These are phyloP conservation scores for Populus nigra DNA, from an alignment of 345 rosid species.

Conservation along the genomic window DNA sequence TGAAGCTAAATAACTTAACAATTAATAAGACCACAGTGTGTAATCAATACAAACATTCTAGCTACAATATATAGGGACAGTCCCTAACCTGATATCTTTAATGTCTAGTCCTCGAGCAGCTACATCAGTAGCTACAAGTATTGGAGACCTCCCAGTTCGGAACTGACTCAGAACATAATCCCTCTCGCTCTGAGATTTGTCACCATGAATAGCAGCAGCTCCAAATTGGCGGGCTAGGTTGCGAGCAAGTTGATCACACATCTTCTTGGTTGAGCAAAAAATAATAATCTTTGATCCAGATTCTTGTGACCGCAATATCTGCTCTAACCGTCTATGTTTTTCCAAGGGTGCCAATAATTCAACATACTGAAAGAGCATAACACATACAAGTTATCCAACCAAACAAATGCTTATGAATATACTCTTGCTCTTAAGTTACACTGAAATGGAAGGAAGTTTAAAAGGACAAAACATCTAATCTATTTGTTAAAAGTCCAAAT, in stretches of 20 bases:
- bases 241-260: constrained; percentile 87
- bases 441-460: neutral
- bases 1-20: neutral
- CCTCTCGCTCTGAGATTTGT: constrained; percentile 85
- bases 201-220: constrained; percentile 92
- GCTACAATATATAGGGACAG: neutral
- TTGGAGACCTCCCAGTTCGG: constrained; percentile 73
- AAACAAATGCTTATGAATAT: neutral
- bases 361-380: constrained; percentile 51
- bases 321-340: constrained; percentile 89
- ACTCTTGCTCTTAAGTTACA: neutral
- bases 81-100: constrained; percentile 79
- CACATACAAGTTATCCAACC: neutral
- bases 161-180: constrained; percentile 74
- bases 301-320: constrained; percentile 81
- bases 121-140: constrained; percentile 90
- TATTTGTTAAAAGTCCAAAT: neutral
- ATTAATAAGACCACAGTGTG: neutral
- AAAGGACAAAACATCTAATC: neutral
- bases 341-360: constrained; percentile 79
- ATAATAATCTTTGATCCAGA: constrained; percentile 79
- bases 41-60: neutral
- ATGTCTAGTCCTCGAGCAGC: constrained; percentile 90
- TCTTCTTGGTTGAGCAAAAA: constrained; percentile 83
- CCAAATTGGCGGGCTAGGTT: constrained; percentile 69